phyloP scores from a whole-genome alignment of 768 basidiomycete species.

The Boletus patriciae region DNA sequence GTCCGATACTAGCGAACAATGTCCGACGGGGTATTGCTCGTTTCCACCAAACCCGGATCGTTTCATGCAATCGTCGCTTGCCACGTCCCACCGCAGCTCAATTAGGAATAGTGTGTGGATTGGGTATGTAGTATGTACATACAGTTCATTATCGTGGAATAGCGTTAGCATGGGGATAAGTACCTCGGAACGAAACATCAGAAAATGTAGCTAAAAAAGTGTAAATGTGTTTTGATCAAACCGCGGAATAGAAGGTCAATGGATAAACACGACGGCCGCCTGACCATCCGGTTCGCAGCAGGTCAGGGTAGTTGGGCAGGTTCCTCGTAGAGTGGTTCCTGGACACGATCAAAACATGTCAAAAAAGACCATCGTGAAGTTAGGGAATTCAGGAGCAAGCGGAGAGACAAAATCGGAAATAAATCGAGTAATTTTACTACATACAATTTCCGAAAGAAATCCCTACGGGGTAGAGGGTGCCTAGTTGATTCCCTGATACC shows the following conservation, averaged over 20 bases:
- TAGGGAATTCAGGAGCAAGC: not conserved
- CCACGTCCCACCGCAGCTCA: not conserved
- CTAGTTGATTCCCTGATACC: constrained; percentile 28
- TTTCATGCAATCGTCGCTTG: not conserved
- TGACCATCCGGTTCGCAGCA: not conserved
- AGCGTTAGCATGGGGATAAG: constrained; percentile 2
- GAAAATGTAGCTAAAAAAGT: not conserved
- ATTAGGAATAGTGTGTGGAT: not conserved
- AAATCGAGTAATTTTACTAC: constrained; percentile 9
- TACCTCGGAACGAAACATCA: not conserved
- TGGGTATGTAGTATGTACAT: constrained; percentile 3
- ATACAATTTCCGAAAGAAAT: constrained; percentile 5
- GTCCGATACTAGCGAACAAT: not conserved
- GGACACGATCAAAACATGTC: constrained; percentile 21
- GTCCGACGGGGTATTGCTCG: not conserved
- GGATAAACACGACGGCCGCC: not conserved
- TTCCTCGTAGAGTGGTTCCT: constrained; percentile 15
- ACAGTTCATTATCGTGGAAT: not conserved
- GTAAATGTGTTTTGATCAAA: constrained; percentile 8
- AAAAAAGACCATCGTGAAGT: not conserved
- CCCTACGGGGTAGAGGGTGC: not conserved
- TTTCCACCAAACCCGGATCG: not conserved
- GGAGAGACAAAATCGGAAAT: not conserved
- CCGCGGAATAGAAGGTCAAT: not conserved
- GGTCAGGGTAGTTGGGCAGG: not conserved